Conservation (phyloP, 1,139 yeast genomes). For the Suhomyces yuchorum region DNA sequence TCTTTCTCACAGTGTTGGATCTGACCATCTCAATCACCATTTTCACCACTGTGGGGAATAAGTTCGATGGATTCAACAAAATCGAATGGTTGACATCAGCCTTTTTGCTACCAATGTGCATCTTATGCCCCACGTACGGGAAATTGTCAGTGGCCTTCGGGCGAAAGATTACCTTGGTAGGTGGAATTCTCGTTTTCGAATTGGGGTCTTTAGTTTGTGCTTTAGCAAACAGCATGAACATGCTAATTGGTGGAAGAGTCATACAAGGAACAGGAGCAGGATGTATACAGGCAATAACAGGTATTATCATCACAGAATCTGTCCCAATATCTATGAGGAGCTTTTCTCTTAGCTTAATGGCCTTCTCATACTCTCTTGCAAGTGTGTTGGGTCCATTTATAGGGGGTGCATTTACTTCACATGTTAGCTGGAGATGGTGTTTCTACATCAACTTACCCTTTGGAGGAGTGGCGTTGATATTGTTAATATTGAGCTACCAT, state of each 20-base stretch:
- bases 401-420: slow-evolving; percentile 28
- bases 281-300: slow-evolving; percentile 22
- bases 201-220: slow-evolving; percentile 25
- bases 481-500: slow-evolving; percentile 19
- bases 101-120: slow-evolving; percentile 26
- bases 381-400: slow-evolving; percentile 28
- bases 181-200: slow-evolving; percentile 24
- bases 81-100: slow-evolving; percentile 28
- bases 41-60: slow-evolving; percentile 22
- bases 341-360: slow-evolving; percentile 22
- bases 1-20: slow-evolving; percentile 28
- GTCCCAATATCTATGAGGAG: slow-evolving; percentile 24
- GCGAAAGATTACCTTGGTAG: slow-evolving; percentile 21
- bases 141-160: slow-evolving; percentile 27
- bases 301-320: slow-evolving; percentile 24
- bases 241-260: slow-evolving; percentile 28
- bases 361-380: slow-evolving; percentile 24
- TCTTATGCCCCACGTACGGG: slow-evolving; percentile 26
- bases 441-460: slow-evolving; percentile 30
- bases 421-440: slow-evolving; percentile 31
- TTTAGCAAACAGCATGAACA: slow-evolving; percentile 22
- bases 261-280: slow-evolving; percentile 29
- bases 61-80: slow-evolving; percentile 21
- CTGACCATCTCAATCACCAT: slow-evolving; percentile 28
- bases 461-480: slow-evolving; percentile 24